Base-by-base conservation (phyloP, 2,329 filamentous ascomycete genomes). In the Periconia sp. region DNA sequence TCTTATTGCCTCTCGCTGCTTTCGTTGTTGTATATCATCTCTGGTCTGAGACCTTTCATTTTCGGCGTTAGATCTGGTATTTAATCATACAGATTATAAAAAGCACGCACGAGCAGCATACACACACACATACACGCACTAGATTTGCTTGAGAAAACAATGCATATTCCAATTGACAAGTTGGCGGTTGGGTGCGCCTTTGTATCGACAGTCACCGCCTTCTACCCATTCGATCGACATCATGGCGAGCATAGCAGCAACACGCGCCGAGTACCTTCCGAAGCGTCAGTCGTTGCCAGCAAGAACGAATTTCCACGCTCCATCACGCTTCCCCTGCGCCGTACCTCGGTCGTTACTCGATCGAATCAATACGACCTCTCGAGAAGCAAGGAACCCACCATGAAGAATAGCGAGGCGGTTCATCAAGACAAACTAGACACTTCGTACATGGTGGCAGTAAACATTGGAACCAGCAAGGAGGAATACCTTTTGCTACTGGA, bases 401-500 rank as follows among this genome's bases (percentile, higher is more conserved):
- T 76, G 51, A 56, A 74, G 14, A 76, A 81, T 55, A 82, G 79
- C 53, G 73, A 79, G 33, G 77, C 79, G 1, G 74, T 85, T 37
- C 70, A 82, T 53, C 78, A 83, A 55, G 81, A 83, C 73, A 81
- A 82, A 10, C 69, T 68, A 13, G 82, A 85, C 57, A 77, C 76
- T 52, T 81, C 80, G 20, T 85, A 85, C 65, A 81, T 85, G 68
- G 75, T 79, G 3, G 70, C 73, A 1, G 72, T 83, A 41, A 74
- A 73, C 8, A 74, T 84, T 54, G 82, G 82, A 3, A 77, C 76
- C 14, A 73, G 77, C 54, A 73, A 75, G 37, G 73, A 81, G 61
- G 71, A 77, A 44, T 81, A 83, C 71, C 79, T 79, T 66, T 74
- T 85, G 67, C 68, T 83, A 50, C 63, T 84, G 14, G 82, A 85